These are phyloP conservation scores for Bathelium albidoporum DNA, from an alignment of 495 filamentous ascomycete species.

Conservation along the genomic window DNA sequence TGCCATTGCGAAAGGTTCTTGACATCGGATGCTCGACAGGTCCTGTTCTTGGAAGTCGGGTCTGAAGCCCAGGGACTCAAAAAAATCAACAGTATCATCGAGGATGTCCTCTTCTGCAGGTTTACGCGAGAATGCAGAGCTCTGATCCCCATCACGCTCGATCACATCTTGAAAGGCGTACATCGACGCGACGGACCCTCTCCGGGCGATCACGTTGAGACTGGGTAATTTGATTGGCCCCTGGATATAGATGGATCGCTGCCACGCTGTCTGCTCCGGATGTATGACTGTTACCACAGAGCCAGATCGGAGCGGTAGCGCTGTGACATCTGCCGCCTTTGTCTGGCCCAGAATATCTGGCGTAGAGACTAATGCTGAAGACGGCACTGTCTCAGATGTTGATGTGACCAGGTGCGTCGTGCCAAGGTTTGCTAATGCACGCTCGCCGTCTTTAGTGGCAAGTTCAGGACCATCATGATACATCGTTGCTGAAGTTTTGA, in stretches of 20 bases:
- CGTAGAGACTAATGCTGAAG: conserved; percentile 6
- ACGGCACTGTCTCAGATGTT: conserved; percentile 9
- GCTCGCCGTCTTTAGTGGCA: neutral
- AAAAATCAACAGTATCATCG: conserved; percentile 21
- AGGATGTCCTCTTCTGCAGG: conserved; percentile 15
- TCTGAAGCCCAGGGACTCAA: conserved; percentile 12
- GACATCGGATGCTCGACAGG: neutral
- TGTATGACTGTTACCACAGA: conserved; percentile 19
- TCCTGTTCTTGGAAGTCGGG: neutral
- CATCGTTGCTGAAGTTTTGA: neutral
- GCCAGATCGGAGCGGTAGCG: conserved; percentile 16
- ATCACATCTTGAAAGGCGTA: conserved; percentile 21
- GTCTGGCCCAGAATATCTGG: neutral
- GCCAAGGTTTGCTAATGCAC: neutral
- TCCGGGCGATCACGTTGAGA: conserved; percentile 13
- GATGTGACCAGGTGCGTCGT: neutral
- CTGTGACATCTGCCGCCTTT: neutral
- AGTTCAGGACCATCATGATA: neutral
- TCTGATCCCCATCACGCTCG: conserved; percentile 16
- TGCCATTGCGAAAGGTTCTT: neutral
- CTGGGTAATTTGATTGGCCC: conserved; percentile 19
- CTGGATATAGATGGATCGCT: conserved; percentile 17
- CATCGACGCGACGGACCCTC: conserved; percentile 18
- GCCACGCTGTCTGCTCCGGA: conserved; percentile 19
- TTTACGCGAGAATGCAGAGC: conserved; percentile 9